Conservation (phyloP, 257 asterid species). For the Solanum dulcamara region DNA sequence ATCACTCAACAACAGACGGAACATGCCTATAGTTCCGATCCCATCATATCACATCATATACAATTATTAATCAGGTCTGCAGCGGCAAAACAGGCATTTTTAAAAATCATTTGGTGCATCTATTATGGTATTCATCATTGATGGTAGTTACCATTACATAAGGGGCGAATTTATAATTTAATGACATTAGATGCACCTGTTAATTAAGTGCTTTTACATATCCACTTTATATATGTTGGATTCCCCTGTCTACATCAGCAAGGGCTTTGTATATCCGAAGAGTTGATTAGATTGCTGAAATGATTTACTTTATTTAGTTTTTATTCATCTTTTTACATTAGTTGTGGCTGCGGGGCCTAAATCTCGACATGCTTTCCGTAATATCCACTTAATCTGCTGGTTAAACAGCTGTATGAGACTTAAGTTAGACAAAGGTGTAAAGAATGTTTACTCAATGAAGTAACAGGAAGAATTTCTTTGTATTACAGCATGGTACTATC, state of each 20-base stretch:
- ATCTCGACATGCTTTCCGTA: neutral
- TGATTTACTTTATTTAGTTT: neutral
- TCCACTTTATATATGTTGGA: neutral
- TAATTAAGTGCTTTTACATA: neutral
- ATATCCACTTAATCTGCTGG: neutral
- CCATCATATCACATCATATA: neutral
- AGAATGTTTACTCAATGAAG: neutral
- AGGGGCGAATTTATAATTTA: neutral
- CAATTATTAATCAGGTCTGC: neutral
- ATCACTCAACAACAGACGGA: neutral
- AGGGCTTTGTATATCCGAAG: neutral
- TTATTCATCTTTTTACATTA: neutral
- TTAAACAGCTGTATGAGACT: neutral
- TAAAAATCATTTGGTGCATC: conserved; percentile 12
- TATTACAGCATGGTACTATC: neutral
- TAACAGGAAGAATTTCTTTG: neutral
- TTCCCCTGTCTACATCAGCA: neutral
- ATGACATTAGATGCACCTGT: neutral
- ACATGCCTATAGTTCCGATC: neutral
- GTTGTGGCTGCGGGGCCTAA: neutral
- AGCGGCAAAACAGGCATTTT: neutral
- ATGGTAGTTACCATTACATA: neutral
- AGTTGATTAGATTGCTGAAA: neutral
- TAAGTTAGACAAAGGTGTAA: neutral
- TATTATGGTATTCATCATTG: neutral